Base-by-base conservation (phyloP, 2,329 filamentous ascomycete species). In the Aspergillus intermedius region DNA sequence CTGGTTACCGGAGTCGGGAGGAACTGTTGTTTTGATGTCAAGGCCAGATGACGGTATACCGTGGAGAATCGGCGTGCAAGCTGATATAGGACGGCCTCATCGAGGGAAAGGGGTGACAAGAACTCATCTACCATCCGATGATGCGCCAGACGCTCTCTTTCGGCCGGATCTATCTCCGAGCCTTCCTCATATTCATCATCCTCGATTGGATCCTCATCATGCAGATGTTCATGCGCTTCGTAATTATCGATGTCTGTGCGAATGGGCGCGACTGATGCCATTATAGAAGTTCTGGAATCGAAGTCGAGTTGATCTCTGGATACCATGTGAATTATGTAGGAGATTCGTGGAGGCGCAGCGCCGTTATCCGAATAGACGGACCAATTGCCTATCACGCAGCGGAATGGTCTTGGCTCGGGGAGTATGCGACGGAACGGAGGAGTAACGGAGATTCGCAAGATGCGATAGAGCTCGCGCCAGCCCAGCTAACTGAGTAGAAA, bases 1-100 rank as follows among this genome's bases (percentile, higher is more conserved):
- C 66, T 65, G 17, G 73, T 75, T 17, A 75, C 71, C 0, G 73
- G 73, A 0, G 73, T 75, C 13, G 73, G 73, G 25, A 75, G 56
- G 49, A 75, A 75, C 52, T 75, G 72, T 54, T 74, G 63, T 42
- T 73, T 67, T 12, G 73, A 75, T 6, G 66, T 66, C 47, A 69
- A 55, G 30, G 73, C 73, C 47, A 75, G 62, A 35, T 74, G 60
- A 44, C 62, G 64, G 56, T 74, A 75, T 37, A 72, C 67, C 44
- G 61, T 61, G 35, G 71, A 74, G 54, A 75, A 74, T 43, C 71
- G 68, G 51, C 70, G 71, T 39, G 72, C 72, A 37, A 75, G 59
- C 51, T 65, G 63, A 57, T 75, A 73, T n/a, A 75, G 61, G 17
- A 63, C 61, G 23, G 60, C 64, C 52, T 75, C 73, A 42, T 72